phyloP scores from a whole-genome alignment of 2,329 filamentous ascomycete species.

The Sclerotinia nivalis region DNA sequence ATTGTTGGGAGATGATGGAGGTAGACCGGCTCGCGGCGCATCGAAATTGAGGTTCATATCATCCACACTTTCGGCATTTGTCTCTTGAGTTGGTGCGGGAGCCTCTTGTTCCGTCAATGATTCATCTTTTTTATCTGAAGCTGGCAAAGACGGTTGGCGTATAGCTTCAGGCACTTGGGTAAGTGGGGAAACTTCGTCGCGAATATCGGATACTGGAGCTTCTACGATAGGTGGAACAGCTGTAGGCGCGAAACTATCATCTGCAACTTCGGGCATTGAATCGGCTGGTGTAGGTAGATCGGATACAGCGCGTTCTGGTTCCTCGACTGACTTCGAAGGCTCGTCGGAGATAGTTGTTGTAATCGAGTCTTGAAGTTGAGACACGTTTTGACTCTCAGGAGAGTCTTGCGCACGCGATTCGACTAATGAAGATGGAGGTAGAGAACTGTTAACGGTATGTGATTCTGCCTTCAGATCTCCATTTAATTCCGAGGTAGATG shows the following conservation, averaged over 20 bases:
- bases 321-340: not conserved
- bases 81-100: not conserved
- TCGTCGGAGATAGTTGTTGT: slow-evolving; percentile 26
- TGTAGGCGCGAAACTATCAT: slow-evolving; percentile 33
- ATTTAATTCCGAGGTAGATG: not conserved
- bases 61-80: slow-evolving; percentile 7
- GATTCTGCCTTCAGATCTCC: slow-evolving; percentile 2
- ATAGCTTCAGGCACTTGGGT: slow-evolving; percentile 20
- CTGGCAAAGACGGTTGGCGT: slow-evolving; percentile 9
- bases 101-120: not conserved
- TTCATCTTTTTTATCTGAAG: slow-evolving; percentile 10
- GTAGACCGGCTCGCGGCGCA: slow-evolving; percentile 17
- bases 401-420: slow-evolving; percentile 21
- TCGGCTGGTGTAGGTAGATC: slow-evolving; percentile 27
- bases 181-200: slow-evolving; percentile 30
- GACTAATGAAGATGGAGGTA: slow-evolving; percentile 1
- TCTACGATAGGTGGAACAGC: slow-evolving; percentile 40
- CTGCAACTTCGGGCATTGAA: slow-evolving; percentile 32
- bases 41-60: slow-evolving; percentile 23
- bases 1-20: slow-evolving; percentile 20
- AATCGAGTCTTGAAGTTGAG: slow-evolving; percentile 25
- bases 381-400: slow-evolving; percentile 10
- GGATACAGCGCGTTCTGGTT: slow-evolving; percentile 12
- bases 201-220: slow-evolving; percentile 39
- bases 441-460: not conserved